Evolutionary conservation across 2,329 filamentous ascomycete genomes (phyloP), one percentile per base, ranked within the genome.

Genomic region (Xylariaceae sp.): DNA sequence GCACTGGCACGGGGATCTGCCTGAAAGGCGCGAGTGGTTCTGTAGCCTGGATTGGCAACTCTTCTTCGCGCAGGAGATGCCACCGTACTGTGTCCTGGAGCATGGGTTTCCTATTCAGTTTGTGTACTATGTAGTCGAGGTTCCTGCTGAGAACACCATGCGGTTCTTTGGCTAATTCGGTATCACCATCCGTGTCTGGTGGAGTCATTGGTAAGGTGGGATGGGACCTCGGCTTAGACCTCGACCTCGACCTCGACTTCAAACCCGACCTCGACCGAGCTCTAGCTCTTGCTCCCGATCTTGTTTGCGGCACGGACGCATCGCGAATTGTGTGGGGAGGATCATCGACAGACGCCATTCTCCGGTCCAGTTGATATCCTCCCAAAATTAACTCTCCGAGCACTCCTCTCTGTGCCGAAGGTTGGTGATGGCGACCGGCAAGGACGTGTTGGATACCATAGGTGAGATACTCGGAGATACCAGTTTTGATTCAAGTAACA

Each of bases 321-420:
- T 48, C 34, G 33, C 24, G 40, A 9, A 39, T 34, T 30, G 3
- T 14, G 30, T 36, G 40, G 23, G 44, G 40, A 16, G 48, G 44
- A 24, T 57, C 50, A 27, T 50, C 43, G 36, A 50, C 44, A 37
- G 40, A 34, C 15, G 38, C 27, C 32, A 45, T 50, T 15, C 43
- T 50, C 21, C 11, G 40, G 43, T 47, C 45, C 47, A 51, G 41
- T 51, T 44, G 35, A 46, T 42, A 50, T 50, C 51, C 43, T 41
- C 40, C 31, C 30, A 35, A 46, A 52, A 48, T n/a, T 46, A 46
- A 46, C 43, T 48, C 34, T 40, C 49, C 48, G 38, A 50, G 50
- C 53, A 55, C 55, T 28, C 13, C 31, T 35, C 30, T 41, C 30
- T 40, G 41, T 38, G 33, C 31, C 31, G 35, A 36, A 28, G 37